A percentile compares a stretch with the other conserved stretches of the same genome.
These are phyloP conservation scores for Neurospora crassa DNA, from an alignment of 2,329 filamentous ascomycete species.

Conservation along the genomic window DNA sequence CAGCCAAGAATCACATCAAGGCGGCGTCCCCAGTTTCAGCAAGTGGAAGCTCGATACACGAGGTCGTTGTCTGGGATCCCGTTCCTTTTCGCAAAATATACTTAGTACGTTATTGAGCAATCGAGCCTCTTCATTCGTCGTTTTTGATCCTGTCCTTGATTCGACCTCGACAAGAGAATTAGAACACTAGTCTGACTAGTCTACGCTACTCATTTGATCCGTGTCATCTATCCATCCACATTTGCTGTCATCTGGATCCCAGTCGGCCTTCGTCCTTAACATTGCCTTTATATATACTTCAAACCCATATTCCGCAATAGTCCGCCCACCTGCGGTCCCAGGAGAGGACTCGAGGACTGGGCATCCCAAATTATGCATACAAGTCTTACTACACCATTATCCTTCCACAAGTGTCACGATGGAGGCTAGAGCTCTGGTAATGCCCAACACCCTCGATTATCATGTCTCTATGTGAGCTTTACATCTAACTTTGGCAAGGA, in stretches of 20 bases:
- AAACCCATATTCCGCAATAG: not conserved
- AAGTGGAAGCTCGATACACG: not conserved
- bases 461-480: not conserved
- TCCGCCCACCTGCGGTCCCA: not conserved
- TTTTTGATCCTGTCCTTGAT: not conserved
- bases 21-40: not conserved
- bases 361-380: constrained; percentile 2
- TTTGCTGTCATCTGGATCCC: not conserved
- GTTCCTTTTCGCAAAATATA: not conserved
- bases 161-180: not conserved
- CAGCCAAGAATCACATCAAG: not conserved
- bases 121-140: not conserved
- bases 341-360: not conserved
- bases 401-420: constrained; percentile 18
- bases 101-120: not conserved
- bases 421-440: constrained; percentile 39
- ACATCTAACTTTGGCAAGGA: constrained; percentile 29
- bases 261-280: not conserved
- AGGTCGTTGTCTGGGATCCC: not conserved
- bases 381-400: not conserved
- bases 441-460: not conserved
- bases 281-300: not conserved
- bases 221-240: not conserved
- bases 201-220: not conserved
- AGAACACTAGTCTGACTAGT: too few species aligned